Evolutionary conservation across 2,329 filamentous ascomycete species (phyloP).

Genomic region (Diaporthe caulivora): DNA sequence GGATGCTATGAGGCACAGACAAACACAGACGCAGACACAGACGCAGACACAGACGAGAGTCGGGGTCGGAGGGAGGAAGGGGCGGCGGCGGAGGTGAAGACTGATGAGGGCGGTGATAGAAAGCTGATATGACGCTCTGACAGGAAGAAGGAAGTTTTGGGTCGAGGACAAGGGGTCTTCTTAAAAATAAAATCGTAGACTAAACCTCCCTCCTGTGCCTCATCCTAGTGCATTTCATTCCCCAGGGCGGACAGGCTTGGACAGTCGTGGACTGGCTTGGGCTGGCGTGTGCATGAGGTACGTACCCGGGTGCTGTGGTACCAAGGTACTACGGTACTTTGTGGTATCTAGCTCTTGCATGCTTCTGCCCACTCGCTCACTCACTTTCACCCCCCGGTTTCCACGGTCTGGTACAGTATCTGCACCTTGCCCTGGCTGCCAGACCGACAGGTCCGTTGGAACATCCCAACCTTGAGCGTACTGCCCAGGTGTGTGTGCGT

Average conservation of each 20-base stretch:
- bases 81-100: constrained; percentile 10
- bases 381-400: constrained; percentile 21
- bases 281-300: not conserved
- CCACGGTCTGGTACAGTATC: not conserved
- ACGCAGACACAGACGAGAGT: not conserved
- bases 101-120: constrained; percentile 26
- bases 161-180: constrained; percentile 41
- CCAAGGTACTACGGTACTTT: no score
- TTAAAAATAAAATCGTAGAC: constrained; percentile 38
- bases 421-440: constrained; percentile 34
- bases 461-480: constrained; percentile 29
- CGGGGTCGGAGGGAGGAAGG: not conserved
- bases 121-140: constrained; percentile 35
- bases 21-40: no score
- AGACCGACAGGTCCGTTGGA: constrained; percentile 40
- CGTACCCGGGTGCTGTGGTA: no score
- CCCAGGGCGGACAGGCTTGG: not conserved
- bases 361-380: constrained; percentile 16
- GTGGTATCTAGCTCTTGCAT: constrained; percentile 20
- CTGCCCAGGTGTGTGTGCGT: constrained; percentile 4
- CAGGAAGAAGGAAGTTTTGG: constrained; percentile 32
- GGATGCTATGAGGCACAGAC: constrained; percentile 24
- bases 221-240: constrained; percentile 7
- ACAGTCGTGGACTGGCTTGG: no score
- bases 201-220: no score